These are phyloP conservation scores for Daldinia sp. DNA, from an alignment of 2,329 filamentous ascomycete species.

Conservation along the genomic window DNA sequence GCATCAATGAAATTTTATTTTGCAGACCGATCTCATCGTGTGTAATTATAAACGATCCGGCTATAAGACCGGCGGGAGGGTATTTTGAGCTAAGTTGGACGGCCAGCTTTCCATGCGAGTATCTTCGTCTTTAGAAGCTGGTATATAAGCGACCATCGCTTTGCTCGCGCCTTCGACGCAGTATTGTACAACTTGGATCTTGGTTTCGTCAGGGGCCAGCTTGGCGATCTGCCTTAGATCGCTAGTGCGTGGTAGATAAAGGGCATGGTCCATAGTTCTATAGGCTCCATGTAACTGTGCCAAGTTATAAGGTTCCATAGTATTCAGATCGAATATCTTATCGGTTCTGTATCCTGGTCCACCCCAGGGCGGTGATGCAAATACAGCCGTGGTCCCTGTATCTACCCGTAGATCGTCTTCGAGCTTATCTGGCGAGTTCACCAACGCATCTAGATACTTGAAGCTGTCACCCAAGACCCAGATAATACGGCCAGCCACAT, in stretches of 20 bases:
- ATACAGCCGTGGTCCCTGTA: constrained; percentile 55
- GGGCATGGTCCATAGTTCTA: constrained; percentile 65
- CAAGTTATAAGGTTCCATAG: constrained; percentile 88
- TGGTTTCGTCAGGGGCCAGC: constrained; percentile 56
- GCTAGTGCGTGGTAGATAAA: constrained; percentile 88
- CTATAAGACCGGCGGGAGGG: neutral
- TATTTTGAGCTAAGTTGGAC: neutral
- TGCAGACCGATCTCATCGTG: constrained; percentile 3
- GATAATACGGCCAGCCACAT: constrained; percentile 76
- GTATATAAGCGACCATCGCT: constrained; percentile 72
- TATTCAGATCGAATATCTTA: constrained; percentile 80
- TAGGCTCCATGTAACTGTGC: constrained; percentile 70
- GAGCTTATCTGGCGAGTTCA: constrained; percentile 46
- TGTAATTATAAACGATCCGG: neutral
- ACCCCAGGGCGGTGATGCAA: constrained; percentile 69
- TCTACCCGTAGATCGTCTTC: constrained; percentile 52
- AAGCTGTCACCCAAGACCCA: constrained; percentile 93
- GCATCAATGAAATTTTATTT: constrained; percentile 2
- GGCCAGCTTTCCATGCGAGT: constrained; percentile 18
- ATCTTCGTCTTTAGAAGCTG: constrained; percentile 41
- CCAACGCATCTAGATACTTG: constrained; percentile 65
- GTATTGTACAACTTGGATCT: constrained; percentile 84
- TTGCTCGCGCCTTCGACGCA: constrained; percentile 92
- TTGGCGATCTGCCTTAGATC: constrained; percentile 80
- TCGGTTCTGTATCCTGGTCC: constrained; percentile 64